Evolutionary conservation across 1,284 basidiomycete genomes (phyloP), one percentile per base, ranked within the genome.

Genomic region (Entoloma clypeatum): DNA sequence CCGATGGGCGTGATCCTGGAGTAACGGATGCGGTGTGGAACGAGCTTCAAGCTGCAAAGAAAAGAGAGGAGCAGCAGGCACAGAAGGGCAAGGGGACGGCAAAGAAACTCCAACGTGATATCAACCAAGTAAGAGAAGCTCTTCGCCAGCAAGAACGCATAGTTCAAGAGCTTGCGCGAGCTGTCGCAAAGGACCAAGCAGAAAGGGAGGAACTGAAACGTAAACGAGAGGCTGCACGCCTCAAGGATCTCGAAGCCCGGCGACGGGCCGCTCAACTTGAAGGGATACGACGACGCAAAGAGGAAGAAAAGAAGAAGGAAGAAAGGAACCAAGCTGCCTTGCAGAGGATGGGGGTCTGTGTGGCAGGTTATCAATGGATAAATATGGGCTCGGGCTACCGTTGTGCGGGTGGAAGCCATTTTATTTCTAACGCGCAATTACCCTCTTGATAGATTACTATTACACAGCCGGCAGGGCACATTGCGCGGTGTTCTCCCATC

Each of bases 391-490:
- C 43, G 5, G 73, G 75, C 1, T 82, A 79, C 63, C 60, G 71
- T 3, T 82, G 79, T 54, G 62, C 64, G 2, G 81, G 74, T 8
- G 81, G 80, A 1, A 7, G 42, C 2, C 79, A 81, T 58, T 74
- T 62, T 33, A 59, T 81, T 7, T 33, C 33, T 10, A 29, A 46
- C 27, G 28, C 19, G 7, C 29, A 49, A 18, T n/a, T n/a, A n/a
- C n/a, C n/a, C n/a, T n/a, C n/a, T n/a, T n/a, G n/a, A n/a, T n/a
- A n/a, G n/a, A n/a, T n/a, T n/a, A n/a, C n/a, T n/a, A n/a, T n/a
- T n/a, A n/a, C n/a, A n/a, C n/a, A n/a, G n/a, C n/a, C n/a, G n/a
- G n/a, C n/a, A n/a, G n/a, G n/a, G n/a, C n/a, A n/a, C n/a, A n/a
- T n/a, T n/a, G n/a, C n/a, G n/a, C n/a, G n/a, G n/a, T n/a, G n/a